phyloP scores from a whole-genome alignment of 257 asterid genomes.

The Cordia subcordata region DNA sequence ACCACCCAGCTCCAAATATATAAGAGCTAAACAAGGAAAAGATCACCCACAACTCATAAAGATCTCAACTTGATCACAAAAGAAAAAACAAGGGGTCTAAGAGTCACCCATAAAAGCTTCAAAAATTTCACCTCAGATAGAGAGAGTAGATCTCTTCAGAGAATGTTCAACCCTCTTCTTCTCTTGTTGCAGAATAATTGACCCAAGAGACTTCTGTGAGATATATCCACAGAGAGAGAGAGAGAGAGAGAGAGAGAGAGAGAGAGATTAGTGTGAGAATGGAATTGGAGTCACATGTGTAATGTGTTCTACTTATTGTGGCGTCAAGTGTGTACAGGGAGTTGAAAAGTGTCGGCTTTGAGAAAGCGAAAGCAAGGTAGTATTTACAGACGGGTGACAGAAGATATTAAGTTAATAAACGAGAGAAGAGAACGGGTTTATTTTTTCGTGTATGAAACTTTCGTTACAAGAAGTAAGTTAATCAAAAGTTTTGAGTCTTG shows the following conservation, averaged over 20 bases:
- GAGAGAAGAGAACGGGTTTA: too few species aligned
- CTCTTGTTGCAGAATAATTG: conserved; percentile 39
- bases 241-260: background rate
- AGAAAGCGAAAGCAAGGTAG: background rate
- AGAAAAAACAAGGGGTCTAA: background rate
- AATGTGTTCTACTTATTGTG: background rate
- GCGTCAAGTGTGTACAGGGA: conserved; percentile 21
- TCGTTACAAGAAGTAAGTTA: too few species aligned
- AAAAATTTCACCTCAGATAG: background rate
- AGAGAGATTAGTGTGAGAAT: background rate
- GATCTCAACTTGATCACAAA: conserved; percentile 16
- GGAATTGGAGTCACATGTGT: background rate
- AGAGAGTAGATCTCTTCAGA: background rate
- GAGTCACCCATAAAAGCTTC: background rate
- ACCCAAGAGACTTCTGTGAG: too few species aligned
- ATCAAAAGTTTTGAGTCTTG: too few species aligned
- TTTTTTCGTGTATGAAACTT: too few species aligned
- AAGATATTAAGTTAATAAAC: too few species aligned
- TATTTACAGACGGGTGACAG: too few species aligned
- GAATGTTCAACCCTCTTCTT: background rate
- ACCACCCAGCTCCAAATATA: background rate
- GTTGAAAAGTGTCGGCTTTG: conserved; percentile 41
- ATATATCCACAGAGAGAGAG: conserved; percentile 16
- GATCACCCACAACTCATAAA: conserved; percentile 1
- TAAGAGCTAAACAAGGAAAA: too few species aligned